Percentiles rank a stretch among this genome's conserved stretches.
phyloP scores from a whole-genome alignment of 331 rosid species.

The Stylosanthes scabra region DNA sequence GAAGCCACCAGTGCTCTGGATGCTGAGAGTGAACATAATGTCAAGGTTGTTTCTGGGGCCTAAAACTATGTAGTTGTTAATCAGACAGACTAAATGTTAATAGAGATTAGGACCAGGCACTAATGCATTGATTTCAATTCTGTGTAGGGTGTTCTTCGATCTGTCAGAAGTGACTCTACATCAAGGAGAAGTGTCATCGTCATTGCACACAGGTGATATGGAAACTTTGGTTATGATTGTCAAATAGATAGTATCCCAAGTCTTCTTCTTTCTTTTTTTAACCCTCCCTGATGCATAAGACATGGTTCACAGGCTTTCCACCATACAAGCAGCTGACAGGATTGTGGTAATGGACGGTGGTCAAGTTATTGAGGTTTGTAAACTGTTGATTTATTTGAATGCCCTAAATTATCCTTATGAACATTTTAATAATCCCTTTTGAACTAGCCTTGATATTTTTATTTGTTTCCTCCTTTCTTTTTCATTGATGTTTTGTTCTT shows the following conservation, averaged over 20 bases:
- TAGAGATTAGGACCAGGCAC: slow-evolving; percentile 24
- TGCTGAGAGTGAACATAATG: slow-evolving; percentile 96
- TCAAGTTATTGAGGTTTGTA: slow-evolving; percentile 80
- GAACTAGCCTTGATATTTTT: slow-evolving; percentile 20
- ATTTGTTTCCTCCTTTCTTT: background rate
- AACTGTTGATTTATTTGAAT: slow-evolving; percentile 30
- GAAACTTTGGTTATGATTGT: slow-evolving; percentile 29
- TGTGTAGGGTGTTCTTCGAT: slow-evolving; percentile 87
- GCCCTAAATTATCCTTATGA: slow-evolving; percentile 15
- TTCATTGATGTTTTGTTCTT: background rate
- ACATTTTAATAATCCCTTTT: slow-evolving; percentile 7
- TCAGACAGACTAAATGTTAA: slow-evolving; percentile 19
- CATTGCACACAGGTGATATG: slow-evolving; percentile 87
- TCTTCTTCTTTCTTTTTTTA: slow-evolving; percentile 14
- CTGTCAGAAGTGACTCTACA: slow-evolving; percentile 69
- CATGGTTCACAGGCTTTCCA: slow-evolving; percentile 80
- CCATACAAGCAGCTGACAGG: slow-evolving; percentile 95
- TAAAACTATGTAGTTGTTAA: slow-evolving; percentile 19
- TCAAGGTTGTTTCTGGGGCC: slow-evolving; percentile 61
- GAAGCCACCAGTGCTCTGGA: slow-evolving; percentile 98
- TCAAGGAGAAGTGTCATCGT: slow-evolving; percentile 79
- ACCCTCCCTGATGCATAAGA: slow-evolving; percentile 16
- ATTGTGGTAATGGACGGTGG: slow-evolving; percentile 94
- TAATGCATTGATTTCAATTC: slow-evolving; percentile 37
- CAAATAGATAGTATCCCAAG: slow-evolving; percentile 11